Evolutionary conservation across 176 grass and related monocot genomes (phyloP).

Genomic region (Raddia distichophylla): DNA sequence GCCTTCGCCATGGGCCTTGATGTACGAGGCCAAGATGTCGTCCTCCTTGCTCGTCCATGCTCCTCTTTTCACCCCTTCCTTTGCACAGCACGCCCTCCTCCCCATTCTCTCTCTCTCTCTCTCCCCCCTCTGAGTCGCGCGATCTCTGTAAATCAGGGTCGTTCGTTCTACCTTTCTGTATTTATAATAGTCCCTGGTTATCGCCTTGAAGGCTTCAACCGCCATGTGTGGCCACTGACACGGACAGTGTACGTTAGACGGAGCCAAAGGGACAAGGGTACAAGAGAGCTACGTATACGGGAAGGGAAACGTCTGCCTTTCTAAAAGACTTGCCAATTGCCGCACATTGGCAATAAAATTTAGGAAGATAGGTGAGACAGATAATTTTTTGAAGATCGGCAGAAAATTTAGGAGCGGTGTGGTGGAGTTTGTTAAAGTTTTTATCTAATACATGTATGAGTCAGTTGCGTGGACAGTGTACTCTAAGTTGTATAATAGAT

Average conservation of each 20-base stretch:
- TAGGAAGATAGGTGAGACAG: no score
- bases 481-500: no score
- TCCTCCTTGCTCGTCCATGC: constrained; percentile 80
- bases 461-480: no score
- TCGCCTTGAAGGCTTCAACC: background rate
- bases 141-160: background rate
- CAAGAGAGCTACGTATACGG: background rate
- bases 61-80: constrained; percentile 74
- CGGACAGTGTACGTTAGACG: background rate
- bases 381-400: no score
- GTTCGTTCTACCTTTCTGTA: background rate
- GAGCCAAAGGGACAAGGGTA: background rate
- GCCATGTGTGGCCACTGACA: background rate
- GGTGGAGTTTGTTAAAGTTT: no score
- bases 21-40: constrained; percentile 54
- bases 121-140: background rate
- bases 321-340: no score
- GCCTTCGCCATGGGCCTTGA: constrained; percentile 76
- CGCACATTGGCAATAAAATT: no score
- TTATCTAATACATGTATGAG: no score
- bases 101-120: constrained; percentile 46
- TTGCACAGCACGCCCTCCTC: constrained; percentile 68
- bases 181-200: constrained; percentile 2
- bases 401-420: no score
- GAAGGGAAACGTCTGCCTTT: no score